Evolutionary conservation across 2,329 filamentous ascomycete species (phyloP), one percentile per base, ranked within the genome.

Genomic region (Ampelomyces quisqualis): DNA sequence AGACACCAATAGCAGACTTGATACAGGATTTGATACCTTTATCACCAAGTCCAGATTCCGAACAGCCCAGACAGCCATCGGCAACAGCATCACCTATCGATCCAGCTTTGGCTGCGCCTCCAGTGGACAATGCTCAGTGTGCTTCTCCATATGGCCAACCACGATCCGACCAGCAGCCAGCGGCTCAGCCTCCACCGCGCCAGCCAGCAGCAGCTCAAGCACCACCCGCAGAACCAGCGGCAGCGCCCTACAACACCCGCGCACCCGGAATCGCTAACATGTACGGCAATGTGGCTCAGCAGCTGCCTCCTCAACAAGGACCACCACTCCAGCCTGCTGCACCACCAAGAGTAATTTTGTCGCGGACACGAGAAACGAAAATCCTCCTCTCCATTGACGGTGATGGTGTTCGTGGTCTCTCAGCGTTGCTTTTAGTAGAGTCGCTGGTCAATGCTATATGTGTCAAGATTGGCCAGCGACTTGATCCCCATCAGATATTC

Each of bases 321-420:
- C 43, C 35, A 5, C 15, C 40, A 20, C 13, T 39, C 22, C 45
- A 47, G 7, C 24, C 43, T 36, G 36, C 37, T 29, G 19, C 37
- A 8, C 32, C 45, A 6, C 19, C 30, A 9, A 32, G 42, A 18
- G 29, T 34, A 11, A 31, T 55, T 20, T 41, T 50, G 2, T 51
- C 53, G 13, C 41, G 43, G 15, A 54, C 42, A 18, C 48, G 60
- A 35, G 57, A 64, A 34, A 60, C 55, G 3, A 65, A 65, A 20
- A 54, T 65, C 13, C 39, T 65, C 5, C 59, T 65, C 11, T 63
- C 58, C 8, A 53, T 65, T 7, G 62, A 65, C 29, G 62, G 62
- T 1, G 59, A 64, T 34, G 62, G 62, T 5, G 50, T 65, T 19
- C 55, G 62, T 11, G 62, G 62, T 17, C 47, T 65, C 5, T 64